phyloP scores from a whole-genome alignment of 148 eudicot species.

The Linanthus parryae region DNA sequence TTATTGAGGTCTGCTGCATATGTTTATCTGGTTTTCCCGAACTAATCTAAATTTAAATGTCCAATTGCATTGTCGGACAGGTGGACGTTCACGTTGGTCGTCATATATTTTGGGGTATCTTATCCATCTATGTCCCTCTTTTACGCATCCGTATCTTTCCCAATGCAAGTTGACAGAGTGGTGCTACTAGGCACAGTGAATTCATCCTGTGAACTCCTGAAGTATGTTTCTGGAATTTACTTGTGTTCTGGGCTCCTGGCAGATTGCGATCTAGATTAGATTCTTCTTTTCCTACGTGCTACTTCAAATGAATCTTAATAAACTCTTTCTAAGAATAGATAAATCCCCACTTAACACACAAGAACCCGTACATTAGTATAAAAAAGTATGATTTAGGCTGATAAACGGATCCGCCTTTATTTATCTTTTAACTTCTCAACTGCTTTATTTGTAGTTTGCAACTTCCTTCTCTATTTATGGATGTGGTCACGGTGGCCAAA shows the following conservation, averaged over 20 bases:
- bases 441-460: conserved; percentile 50
- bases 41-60: neutral
- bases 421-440: conserved; percentile 3
- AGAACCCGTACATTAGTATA: neutral
- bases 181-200: neutral
- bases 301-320: no score
- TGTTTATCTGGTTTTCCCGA: neutral
- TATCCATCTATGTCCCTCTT: conserved; percentile 1
- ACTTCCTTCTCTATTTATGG: conserved; percentile 62
- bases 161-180: neutral
- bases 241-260: no score
- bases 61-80: conserved; percentile 3
- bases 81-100: conserved; percentile 11
- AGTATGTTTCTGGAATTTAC: no score
- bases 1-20: no score
- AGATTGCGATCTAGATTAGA: no score
- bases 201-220: neutral
- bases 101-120: conserved; percentile 13
- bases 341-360: no score
- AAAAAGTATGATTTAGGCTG: neutral
- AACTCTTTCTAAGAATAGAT: no score
- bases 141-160: neutral
- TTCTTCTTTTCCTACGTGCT: no score
- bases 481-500: conserved; percentile 22
- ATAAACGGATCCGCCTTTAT: neutral